Conservation (phyloP, 106 monocot genomes). For the Acorus calamus region DNA sequence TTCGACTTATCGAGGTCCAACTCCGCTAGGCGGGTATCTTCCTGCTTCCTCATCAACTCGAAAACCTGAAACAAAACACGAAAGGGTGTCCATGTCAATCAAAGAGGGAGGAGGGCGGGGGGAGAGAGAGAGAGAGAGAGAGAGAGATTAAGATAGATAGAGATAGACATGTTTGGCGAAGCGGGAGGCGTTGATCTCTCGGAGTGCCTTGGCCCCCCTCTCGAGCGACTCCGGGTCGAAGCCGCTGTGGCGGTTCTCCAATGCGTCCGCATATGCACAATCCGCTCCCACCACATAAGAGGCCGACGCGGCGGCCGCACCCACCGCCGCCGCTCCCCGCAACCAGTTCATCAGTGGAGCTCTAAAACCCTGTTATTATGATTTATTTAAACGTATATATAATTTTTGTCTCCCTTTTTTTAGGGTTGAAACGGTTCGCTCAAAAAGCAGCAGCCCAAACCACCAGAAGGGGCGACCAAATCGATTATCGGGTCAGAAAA, state of each 20-base stretch:
- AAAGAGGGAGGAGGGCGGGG: not conserved
- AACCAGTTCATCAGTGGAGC: not conserved
- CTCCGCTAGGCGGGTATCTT: slow-evolving; percentile 60
- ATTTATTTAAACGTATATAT: too few species aligned
- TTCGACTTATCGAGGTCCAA: slow-evolving; percentile 60
- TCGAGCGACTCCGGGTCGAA: slow-evolving; percentile 85
- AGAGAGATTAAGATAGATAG: not conserved
- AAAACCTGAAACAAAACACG: slow-evolving; percentile 42
- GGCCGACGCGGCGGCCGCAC: slow-evolving; percentile 14
- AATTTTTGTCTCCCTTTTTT: too few species aligned
- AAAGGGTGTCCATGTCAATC: not conserved
- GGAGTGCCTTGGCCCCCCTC: slow-evolving; percentile 54
- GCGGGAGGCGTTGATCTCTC: slow-evolving; percentile 79
- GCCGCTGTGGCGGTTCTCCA: slow-evolving; percentile 22
- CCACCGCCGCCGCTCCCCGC: slow-evolving; percentile 10
- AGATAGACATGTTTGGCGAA: slow-evolving; percentile 54
- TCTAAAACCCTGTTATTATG: too few species aligned
- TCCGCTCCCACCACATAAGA: slow-evolving; percentile 5
- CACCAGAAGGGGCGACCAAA: too few species aligned
- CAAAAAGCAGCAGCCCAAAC: too few species aligned
- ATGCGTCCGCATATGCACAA: slow-evolving; percentile 20
- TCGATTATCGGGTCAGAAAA: too few species aligned
- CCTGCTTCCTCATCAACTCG: slow-evolving; percentile 89
- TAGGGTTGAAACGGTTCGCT: too few species aligned
- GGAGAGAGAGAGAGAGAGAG: not conserved